Percentiles rank a stretch among this genome's conserved stretches.
phyloP scores from a whole-genome alignment of 2,329 filamentous ascomycete genomes.

The Trematosphaeria pertusa region DNA sequence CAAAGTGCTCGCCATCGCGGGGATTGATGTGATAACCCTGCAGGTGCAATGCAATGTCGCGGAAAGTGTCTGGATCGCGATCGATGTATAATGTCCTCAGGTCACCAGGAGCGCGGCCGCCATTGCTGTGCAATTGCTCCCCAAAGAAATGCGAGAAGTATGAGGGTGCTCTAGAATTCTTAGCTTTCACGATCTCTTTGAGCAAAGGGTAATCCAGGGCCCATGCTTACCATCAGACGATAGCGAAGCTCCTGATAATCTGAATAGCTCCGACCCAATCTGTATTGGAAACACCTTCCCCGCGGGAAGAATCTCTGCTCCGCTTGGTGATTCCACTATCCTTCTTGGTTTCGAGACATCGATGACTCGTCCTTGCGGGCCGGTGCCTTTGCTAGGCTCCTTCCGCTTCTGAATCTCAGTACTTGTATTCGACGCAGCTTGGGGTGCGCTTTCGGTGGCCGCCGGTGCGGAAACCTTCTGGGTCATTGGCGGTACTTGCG shows the following conservation, averaged over 20 bases:
- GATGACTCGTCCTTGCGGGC: conserved; percentile 40
- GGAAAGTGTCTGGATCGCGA: conserved; percentile 86
- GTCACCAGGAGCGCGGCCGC: conserved; percentile 63
- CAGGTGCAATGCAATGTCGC: conserved; percentile 86
- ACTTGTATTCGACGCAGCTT: conserved; percentile 16
- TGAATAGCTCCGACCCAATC: conserved; percentile 72
- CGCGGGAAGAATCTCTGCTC: conserved; percentile 64
- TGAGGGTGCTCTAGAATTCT: conserved; percentile 77
- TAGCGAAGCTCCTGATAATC: conserved; percentile 72
- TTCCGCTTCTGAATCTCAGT: conserved; percentile 29
- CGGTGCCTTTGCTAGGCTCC: conserved; percentile 40
- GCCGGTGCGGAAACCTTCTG: conserved; percentile 21
- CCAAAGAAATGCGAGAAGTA: conserved; percentile 96
- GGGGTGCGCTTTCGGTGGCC: conserved; percentile 21
- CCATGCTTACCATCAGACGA: conserved; percentile 70
- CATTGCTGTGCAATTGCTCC: conserved; percentile 74
- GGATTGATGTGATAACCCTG: conserved; percentile 89
- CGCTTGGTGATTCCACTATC: conserved; percentile 33
- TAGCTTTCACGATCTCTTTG: conserved; percentile 50
- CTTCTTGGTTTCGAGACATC: conserved; percentile 42
- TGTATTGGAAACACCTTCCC: conserved; percentile 76
- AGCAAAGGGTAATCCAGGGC: no score
- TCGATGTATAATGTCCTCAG: conserved; percentile 93
- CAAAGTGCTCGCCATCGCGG: conserved; percentile 83
- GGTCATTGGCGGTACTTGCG: conserved; percentile 29